Evolutionary conservation across 768 basidiomycete species (phyloP).

Genomic region (Daedalea quercina): DNA sequence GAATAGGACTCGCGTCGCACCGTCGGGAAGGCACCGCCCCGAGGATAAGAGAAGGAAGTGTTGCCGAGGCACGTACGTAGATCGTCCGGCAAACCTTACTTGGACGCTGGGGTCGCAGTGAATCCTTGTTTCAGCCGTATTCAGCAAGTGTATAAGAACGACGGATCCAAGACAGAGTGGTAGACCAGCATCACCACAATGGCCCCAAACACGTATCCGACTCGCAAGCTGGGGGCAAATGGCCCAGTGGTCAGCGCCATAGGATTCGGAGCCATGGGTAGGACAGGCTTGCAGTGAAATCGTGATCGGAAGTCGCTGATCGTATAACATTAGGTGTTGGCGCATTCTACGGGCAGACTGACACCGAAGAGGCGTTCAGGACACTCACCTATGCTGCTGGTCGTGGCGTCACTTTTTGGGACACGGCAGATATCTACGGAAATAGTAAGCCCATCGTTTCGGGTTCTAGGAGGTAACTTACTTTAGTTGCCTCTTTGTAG

Average conservation of each 20-base stretch:
- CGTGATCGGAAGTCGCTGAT: neutral
- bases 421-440: conserved; percentile 37
- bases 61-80: too few species aligned
- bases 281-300: neutral
- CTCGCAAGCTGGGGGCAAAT: too few species aligned
- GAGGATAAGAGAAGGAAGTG: too few species aligned
- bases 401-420: conserved; percentile 39
- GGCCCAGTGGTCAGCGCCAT: neutral
- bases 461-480: neutral
- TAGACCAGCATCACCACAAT: too few species aligned
- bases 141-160: too few species aligned
- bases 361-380: conserved; percentile 16
- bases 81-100: too few species aligned
- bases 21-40: too few species aligned
- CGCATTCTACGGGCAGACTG: neutral
- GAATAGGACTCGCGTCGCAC: too few species aligned
- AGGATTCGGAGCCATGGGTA: neutral
- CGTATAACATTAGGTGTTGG: neutral
- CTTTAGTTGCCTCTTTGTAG: neutral
- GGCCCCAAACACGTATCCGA: too few species aligned
- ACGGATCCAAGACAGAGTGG: too few species aligned
- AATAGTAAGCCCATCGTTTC: conserved; percentile 15
- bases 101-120: too few species aligned
- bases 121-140: too few species aligned
- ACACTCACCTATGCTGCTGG: conserved; percentile 34